phyloP scores from a whole-genome alignment of 139 green algal species.

The Tetraselmis striata region DNA sequence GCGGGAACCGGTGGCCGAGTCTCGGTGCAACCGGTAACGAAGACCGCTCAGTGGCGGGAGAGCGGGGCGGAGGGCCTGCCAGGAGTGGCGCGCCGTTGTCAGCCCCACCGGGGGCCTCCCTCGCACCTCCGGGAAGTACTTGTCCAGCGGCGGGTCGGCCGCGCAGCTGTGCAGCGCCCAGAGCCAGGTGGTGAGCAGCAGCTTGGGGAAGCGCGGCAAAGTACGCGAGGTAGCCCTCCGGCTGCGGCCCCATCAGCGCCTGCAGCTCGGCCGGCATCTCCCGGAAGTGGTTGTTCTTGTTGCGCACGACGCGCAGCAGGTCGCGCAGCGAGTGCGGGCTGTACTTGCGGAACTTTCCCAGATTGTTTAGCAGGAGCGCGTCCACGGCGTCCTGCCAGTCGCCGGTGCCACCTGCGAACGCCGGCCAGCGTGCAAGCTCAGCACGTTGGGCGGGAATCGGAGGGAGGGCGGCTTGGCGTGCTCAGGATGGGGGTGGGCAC shows the following conservation, averaged over 20 bases:
- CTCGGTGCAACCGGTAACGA: too few relatives aligned
- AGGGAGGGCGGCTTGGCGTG: background rate
- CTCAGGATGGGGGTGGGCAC: too few relatives aligned
- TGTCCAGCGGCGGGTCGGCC: constrained; percentile 41
- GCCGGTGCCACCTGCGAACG: background rate
- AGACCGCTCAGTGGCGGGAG: too few relatives aligned
- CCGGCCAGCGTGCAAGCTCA: background rate
- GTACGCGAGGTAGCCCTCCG: constrained; percentile 71
- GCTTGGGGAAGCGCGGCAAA: constrained; percentile 76
- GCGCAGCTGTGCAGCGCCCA: constrained; percentile 61
- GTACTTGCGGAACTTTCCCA: constrained; percentile 76
- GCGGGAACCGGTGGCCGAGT: too few relatives aligned
- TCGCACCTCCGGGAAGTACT: constrained; percentile 44
- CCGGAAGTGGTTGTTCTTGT: constrained; percentile 95
- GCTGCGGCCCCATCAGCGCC: constrained; percentile 52
- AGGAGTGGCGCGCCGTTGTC: too few relatives aligned
- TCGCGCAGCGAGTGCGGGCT: constrained; percentile 75
- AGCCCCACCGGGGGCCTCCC: too few relatives aligned
- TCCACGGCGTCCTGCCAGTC: constrained; percentile 73
- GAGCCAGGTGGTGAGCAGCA: constrained; percentile 75
- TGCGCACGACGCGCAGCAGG: constrained; percentile 94
- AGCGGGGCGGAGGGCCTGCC: too few relatives aligned
- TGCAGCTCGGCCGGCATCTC: constrained; percentile 81
- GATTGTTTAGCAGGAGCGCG: constrained; percentile 72
- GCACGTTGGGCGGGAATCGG: background rate